Evolutionary conservation across 2,329 filamentous ascomycete species (phyloP).

Genomic region (Atkinsonella texensis): DNA sequence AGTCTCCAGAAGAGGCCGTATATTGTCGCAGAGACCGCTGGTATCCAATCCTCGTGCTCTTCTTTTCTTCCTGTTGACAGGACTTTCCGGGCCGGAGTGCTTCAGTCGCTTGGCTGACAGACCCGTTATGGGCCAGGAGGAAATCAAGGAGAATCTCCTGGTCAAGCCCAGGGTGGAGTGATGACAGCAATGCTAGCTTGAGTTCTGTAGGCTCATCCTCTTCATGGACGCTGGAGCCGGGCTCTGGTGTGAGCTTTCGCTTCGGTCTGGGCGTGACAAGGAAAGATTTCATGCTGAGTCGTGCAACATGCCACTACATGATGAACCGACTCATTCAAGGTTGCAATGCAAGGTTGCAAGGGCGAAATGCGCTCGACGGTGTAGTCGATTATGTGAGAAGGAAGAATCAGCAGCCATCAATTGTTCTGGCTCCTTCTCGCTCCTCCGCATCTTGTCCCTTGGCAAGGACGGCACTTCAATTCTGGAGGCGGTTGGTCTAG

Average conservation of each 20-base stretch:
- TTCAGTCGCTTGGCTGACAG: slow-evolving; percentile 51
- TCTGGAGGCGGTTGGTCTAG: not conserved
- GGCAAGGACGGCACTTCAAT: not conserved
- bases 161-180: slow-evolving; percentile 53
- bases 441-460: not conserved
- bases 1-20: slow-evolving; percentile 13
- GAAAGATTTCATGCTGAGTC: slow-evolving; percentile 42
- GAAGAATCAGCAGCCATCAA: too few species aligned
- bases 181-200: slow-evolving; percentile 74
- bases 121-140: slow-evolving; percentile 66
- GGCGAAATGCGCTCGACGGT: too few species aligned
- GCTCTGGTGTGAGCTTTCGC: slow-evolving; percentile 28
- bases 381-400: too few species aligned
- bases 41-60: slow-evolving; percentile 31
- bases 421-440: not conserved
- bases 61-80: slow-evolving; percentile 17
- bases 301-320: not conserved
- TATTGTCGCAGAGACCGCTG: slow-evolving; percentile 54
- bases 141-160: slow-evolving; percentile 65
- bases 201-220: slow-evolving; percentile 65
- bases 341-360: too few species aligned
- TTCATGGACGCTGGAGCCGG: slow-evolving; percentile 14
- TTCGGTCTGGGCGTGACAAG: slow-evolving; percentile 34
- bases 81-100: slow-evolving; percentile 31
- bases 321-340: not conserved